Evolutionary conservation across 805 yeast species (phyloP).

Genomic region (Pichia paraexigua): DNA sequence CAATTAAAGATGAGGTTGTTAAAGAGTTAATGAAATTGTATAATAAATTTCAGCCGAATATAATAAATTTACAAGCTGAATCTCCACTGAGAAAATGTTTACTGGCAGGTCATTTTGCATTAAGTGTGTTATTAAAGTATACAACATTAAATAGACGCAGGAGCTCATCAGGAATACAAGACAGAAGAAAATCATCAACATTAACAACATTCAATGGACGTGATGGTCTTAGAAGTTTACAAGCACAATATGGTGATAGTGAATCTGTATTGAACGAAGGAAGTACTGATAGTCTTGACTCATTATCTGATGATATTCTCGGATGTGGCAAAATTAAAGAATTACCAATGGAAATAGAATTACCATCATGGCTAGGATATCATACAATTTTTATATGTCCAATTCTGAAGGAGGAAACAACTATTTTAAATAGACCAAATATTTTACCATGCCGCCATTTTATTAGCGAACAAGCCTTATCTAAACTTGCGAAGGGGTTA

Average conservation of each 20-base stretch:
- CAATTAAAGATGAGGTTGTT: not conserved
- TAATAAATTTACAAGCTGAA: slow-evolving; percentile 17
- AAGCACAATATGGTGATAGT: not conserved
- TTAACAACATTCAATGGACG: not conserved
- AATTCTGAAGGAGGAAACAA: slow-evolving; percentile 55
- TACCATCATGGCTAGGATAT: slow-evolving; percentile 10
- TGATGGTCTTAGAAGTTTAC: not conserved
- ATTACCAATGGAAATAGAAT: slow-evolving; percentile 23
- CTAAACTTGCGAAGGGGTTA: slow-evolving; percentile 33
- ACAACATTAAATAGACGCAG: slow-evolving; percentile 26
- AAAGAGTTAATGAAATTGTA: not conserved
- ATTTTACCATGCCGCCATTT: slow-evolving; percentile 35
- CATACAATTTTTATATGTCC: slow-evolving; percentile 58
- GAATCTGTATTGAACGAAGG: not conserved
- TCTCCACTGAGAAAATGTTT: slow-evolving; percentile 44
- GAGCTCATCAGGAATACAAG: slow-evolving; percentile 17
- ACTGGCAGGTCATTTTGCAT: slow-evolving; percentile 43
- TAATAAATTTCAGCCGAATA: not conserved
- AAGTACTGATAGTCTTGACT: not conserved
- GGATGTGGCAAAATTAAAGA: slow-evolving; percentile 30
- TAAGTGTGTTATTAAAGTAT: slow-evolving; percentile 42
- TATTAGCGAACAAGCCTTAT: slow-evolving; percentile 46
- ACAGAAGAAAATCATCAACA: slow-evolving; percentile 21
- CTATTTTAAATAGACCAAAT: slow-evolving; percentile 51
- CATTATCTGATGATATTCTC: slow-evolving; percentile 39